phyloP scores from a whole-genome alignment of 2,329 filamentous ascomycete species.

The Penicillium sp. region DNA sequence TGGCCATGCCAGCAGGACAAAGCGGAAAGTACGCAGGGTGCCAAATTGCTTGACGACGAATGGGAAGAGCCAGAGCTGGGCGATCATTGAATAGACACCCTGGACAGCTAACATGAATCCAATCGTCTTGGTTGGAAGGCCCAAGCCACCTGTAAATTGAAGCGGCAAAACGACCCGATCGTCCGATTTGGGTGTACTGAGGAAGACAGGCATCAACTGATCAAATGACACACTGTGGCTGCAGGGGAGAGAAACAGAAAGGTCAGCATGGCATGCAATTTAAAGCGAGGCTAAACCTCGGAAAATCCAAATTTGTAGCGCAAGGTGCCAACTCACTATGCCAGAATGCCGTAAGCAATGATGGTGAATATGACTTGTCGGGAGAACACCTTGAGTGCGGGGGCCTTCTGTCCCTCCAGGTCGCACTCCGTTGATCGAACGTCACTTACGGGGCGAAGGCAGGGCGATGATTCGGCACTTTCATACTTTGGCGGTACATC shows the following conservation, averaged over 20 bases:
- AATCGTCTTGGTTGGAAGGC: conserved; percentile 76
- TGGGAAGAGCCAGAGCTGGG: conserved; percentile 82
- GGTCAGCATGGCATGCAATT: conserved; percentile 48
- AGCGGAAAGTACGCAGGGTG: conserved; percentile 75
- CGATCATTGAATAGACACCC: conserved; percentile 83
- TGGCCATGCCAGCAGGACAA: conserved; percentile 80
- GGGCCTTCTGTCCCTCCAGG: conserved; percentile 43
- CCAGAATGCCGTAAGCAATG: conserved; percentile 84
- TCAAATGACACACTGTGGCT: conserved; percentile 98
- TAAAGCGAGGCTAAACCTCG: not conserved
- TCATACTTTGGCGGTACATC: conserved; percentile 68
- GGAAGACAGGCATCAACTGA: conserved; percentile 86
- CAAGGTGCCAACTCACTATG: conserved; percentile 69
- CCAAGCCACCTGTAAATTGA: conserved; percentile 85
- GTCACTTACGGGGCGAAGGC: conserved; percentile 39
- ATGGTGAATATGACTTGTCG: conserved; percentile 84
- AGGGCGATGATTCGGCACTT: conserved; percentile 56
- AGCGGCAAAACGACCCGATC: conserved; percentile 68
- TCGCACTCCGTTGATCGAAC: conserved; percentile 38
- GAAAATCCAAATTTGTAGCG: not conserved
- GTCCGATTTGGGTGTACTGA: conserved; percentile 66
- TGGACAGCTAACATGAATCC: conserved; percentile 86
- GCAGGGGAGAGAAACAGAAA: conserved; percentile 14
- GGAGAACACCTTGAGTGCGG: conserved; percentile 68
- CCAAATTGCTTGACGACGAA: conserved; percentile 73